Evolutionary conservation across 2,329 filamentous ascomycete genomes (phyloP).

Genomic region (Trichoderma koningii): DNA sequence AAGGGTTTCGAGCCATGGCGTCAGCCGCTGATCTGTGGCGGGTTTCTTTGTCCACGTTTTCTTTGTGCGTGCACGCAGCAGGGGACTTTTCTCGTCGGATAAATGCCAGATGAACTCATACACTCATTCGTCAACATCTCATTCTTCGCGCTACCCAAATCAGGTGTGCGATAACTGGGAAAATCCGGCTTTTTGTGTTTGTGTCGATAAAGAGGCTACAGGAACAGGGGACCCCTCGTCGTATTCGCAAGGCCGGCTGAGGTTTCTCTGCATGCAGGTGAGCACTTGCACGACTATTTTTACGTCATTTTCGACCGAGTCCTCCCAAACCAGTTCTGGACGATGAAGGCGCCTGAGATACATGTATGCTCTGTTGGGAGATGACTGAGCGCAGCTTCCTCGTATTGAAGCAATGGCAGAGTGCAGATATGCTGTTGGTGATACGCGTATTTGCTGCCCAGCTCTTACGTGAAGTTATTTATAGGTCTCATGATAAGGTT

Average conservation of each 20-base stretch:
- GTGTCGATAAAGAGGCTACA: neutral
- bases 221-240: constrained; percentile 12
- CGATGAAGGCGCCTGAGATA: too few species aligned
- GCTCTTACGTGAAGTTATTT: neutral
- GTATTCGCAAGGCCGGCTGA: constrained; percentile 5
- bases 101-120: too few species aligned
- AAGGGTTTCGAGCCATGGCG: constrained; percentile 7
- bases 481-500: neutral
- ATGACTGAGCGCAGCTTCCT: neutral
- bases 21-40: constrained; percentile 25
- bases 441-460: neutral
- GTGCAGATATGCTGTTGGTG: neutral
- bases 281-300: neutral
- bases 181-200: neutral
- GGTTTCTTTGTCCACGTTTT: neutral
- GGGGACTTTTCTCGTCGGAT: too few species aligned
- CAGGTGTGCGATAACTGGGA: neutral
- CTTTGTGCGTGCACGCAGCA: neutral
- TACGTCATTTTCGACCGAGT: too few species aligned
- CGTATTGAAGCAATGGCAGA: neutral
- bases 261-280: neutral
- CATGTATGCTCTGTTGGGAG: neutral
- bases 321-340: too few species aligned
- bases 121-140: too few species aligned
- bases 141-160: too few species aligned